Base-by-base conservation (phyloP, 768 basidiomycete genomes). In the Lactarius hatsudake region DNA sequence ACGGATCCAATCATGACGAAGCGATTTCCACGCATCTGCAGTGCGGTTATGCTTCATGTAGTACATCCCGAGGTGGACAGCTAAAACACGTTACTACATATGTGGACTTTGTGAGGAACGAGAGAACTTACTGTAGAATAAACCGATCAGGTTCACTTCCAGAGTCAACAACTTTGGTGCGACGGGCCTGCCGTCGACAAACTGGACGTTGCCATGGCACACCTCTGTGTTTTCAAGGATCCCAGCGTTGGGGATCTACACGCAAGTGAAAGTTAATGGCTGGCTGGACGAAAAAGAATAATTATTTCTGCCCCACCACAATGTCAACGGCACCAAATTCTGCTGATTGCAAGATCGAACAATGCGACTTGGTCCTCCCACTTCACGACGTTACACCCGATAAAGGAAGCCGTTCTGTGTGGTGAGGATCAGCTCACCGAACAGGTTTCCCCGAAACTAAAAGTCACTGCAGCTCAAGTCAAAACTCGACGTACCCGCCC, bases 1-100 rank as follows among this genome's bases (percentile, higher is more conserved):
- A 87, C 81, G 26, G 85, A 86, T 17, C 85, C 85, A 42, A 85
- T 78, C 17, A 87, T 73, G 32, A 86, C 76, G 55, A 87, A 87
- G 67, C 6, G 83, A 74, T 69, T 86, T 87, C 42, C 82, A 78
- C n/a, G 78, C 76, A 57, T 73, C 77, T 30, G 74, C 62, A n/a
- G 74, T 59, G 20, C 69, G 75, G 17, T 79, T 72, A 32, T 78
- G 77, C 34, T 74, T 75, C 28, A 87, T 76, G 71, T 87, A 86
- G 70, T 85, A 81, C 43, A 82, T 72, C 9, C 81, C 83, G 26
- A 87, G 75, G 66, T 84, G 81, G 8, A 79, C 75, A 20, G 84
- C 83, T 86, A n/a, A 58, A 34, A 10, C 9, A 18, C 42, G 62
- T 28, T 32, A 40, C 38, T 40, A 28, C 26, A 28, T 28, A 56